Evolutionary conservation across 177 flowering plant species (phyloP).

Genomic region (Vitis hybrid): DNA sequence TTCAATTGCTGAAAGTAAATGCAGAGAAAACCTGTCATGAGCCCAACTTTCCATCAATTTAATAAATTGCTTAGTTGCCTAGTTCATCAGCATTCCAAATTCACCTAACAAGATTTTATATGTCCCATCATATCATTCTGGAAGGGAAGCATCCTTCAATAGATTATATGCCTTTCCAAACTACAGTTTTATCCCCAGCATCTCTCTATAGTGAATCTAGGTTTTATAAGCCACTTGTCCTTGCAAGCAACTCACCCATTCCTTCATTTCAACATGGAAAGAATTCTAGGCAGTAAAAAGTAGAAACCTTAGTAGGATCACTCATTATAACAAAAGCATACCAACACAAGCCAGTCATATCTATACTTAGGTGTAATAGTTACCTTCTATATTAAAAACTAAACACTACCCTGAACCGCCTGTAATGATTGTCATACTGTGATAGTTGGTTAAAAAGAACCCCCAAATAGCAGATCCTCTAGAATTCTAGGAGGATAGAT

Average conservation of each 20-base stretch:
- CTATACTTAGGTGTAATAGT: background rate
- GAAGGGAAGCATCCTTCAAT: no score
- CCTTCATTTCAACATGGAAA: background rate
- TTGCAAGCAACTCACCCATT: no score
- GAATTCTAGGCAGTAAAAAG: background rate
- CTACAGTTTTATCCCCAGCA: no score
- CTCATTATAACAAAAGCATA: background rate
- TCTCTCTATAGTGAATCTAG: no score
- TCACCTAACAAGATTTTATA: constrained; percentile 3
- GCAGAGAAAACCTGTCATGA: constrained; percentile 5
- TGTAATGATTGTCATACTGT: background rate
- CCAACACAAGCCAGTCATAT: background rate
- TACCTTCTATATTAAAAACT: background rate
- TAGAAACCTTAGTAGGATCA: background rate
- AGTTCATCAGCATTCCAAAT: background rate
- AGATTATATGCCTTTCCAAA: no score
- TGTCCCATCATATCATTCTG: no score
- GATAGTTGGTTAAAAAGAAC: background rate
- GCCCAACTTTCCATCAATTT: constrained; percentile 3
- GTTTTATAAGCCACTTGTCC: no score
- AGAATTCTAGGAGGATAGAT: background rate
- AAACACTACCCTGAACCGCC: background rate
- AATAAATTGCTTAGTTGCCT: constrained; percentile 1
- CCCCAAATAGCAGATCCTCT: background rate
- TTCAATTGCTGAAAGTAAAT: background rate